Conservation (phyloP, 1,284 basidiomycete genomes). For the Rhodotorula sp. region DNA sequence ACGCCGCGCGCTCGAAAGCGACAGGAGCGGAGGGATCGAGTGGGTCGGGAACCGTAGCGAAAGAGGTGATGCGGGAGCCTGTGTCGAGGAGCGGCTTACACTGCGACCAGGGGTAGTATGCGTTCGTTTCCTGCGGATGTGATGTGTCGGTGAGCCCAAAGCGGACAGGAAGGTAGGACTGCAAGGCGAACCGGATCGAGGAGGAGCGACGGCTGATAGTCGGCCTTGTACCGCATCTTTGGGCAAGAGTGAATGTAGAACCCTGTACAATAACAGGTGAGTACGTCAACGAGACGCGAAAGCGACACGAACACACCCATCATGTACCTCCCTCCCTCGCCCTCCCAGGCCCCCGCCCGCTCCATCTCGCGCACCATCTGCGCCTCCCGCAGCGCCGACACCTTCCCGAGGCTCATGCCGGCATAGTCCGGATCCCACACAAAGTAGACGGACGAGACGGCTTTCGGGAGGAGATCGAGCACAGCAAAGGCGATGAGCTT, state of each 20-base stretch:
- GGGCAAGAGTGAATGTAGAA: slow-evolving; percentile 87
- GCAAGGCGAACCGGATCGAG: slow-evolving; percentile 71
- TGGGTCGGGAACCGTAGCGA: slow-evolving; percentile 54
- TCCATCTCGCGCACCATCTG: slow-evolving; percentile 71
- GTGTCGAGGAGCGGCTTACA: slow-evolving; percentile 67
- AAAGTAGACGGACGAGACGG: slow-evolving; percentile 95
- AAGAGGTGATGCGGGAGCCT: slow-evolving; percentile 62
- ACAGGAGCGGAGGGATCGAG: slow-evolving; percentile 41
- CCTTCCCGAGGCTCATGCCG: slow-evolving; percentile 78
- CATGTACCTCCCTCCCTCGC: slow-evolving; percentile 58
- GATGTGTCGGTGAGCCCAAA: slow-evolving; percentile 5
- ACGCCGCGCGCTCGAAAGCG: too few species aligned
- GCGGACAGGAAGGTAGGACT: not conserved
- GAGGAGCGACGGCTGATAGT: slow-evolving; percentile 83
- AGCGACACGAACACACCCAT: slow-evolving; percentile 64
- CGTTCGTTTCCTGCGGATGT: slow-evolving; percentile 65
- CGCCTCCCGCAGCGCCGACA: slow-evolving; percentile 79
- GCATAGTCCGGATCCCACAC: slow-evolving; percentile 83
- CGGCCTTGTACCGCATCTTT: slow-evolving; percentile 97
- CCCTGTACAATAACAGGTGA: slow-evolving; percentile 57
- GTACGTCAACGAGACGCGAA: too few species aligned
- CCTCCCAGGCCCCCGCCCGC: slow-evolving; percentile 62
- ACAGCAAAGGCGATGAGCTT: slow-evolving; percentile 83
- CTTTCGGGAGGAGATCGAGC: slow-evolving; percentile 83
- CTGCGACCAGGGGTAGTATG: slow-evolving; percentile 67